A percentile compares a stretch with the other conserved stretches of the same genome.
Conservation (phyloP, 768 basidiomycete species). For the Lentinula boryana region DNA sequence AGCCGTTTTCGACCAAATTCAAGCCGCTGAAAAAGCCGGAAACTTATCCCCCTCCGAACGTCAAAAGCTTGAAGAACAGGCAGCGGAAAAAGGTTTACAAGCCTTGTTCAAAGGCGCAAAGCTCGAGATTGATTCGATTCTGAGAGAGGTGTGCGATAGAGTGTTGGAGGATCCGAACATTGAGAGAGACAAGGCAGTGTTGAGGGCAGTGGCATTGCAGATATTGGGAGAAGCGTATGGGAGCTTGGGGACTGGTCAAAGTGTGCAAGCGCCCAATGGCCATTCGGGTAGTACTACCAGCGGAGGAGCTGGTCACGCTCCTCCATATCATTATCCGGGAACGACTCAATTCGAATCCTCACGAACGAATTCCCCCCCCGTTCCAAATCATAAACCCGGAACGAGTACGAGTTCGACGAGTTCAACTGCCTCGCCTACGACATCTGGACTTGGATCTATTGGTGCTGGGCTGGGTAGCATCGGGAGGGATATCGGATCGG, state of each 20-base stretch:
- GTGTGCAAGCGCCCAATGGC: neutral
- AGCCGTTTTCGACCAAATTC: conserved; percentile 85
- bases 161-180: conserved; percentile 57
- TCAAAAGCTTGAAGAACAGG: conserved; percentile 81
- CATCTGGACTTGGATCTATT: neutral
- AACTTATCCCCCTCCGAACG: conserved; percentile 74
- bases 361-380: neutral
- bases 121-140: conserved; percentile 83
- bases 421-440: no score
- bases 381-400: neutral
- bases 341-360: neutral
- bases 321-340: neutral
- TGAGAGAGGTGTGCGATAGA: conserved; percentile 85
- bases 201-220: conserved; percentile 78
- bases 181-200: conserved; percentile 50
- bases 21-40: conserved; percentile 83
- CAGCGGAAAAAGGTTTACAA: conserved; percentile 88
- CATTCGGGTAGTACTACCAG: neutral
- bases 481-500: conserved; percentile 1
- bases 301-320: no score
- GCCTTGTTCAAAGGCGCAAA: conserved; percentile 93
- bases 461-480: neutral
- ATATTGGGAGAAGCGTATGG: conserved; percentile 80
- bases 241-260: conserved; percentile 46
- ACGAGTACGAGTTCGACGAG: neutral